Percentiles rank a stretch among this genome's conserved stretches.
These are phyloP conservation scores for Yarrowia porcina DNA, from an alignment of 805 yeast genomes.

Conservation along the genomic window DNA sequence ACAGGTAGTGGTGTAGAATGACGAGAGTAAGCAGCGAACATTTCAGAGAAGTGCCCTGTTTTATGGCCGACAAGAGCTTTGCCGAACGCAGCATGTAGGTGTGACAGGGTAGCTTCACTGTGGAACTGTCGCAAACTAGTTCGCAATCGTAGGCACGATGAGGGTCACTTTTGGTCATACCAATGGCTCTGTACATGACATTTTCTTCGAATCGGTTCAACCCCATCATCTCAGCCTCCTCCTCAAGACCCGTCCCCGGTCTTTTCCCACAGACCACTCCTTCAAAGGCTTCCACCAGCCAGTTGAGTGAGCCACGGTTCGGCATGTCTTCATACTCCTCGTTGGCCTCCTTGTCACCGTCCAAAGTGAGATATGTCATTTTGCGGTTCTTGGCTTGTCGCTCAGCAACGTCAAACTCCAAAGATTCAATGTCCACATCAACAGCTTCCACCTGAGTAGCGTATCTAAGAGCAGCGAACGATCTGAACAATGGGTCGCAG, in stretches of 20 bases:
- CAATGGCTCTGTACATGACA: not conserved
- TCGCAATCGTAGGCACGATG: not conserved
- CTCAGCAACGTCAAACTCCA: slow-evolving; percentile 52
- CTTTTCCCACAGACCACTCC: slow-evolving; percentile 14
- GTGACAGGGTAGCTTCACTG: slow-evolving; percentile 28
- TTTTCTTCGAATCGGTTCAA: not conserved
- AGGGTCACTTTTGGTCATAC: not conserved
- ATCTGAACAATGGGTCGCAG: slow-evolving; percentile 62
- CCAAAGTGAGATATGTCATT: slow-evolving; percentile 21
- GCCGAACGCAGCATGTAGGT: slow-evolving; percentile 27
- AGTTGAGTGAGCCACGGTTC: slow-evolving; percentile 8
- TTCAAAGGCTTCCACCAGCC: slow-evolving; percentile 19
- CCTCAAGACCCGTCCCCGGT: slow-evolving; percentile 31
- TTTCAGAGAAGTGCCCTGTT: not conserved
- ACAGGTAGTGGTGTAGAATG: slow-evolving; percentile 33
- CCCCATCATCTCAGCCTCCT: not conserved
- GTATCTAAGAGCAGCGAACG: slow-evolving; percentile 65
- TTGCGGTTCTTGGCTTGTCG: slow-evolving; percentile 47
- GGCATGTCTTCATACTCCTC: slow-evolving; percentile 14
- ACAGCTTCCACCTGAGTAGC: slow-evolving; percentile 60
- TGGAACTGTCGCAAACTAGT: not conserved
- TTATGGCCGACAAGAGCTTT: not conserved
- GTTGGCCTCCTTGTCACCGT: not conserved
- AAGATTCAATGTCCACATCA: slow-evolving; percentile 46
- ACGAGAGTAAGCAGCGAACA: slow-evolving; percentile 29